These are phyloP conservation scores for Capsicum rhomboideum DNA, from an alignment of 257 asterid genomes.

Conservation along the genomic window DNA sequence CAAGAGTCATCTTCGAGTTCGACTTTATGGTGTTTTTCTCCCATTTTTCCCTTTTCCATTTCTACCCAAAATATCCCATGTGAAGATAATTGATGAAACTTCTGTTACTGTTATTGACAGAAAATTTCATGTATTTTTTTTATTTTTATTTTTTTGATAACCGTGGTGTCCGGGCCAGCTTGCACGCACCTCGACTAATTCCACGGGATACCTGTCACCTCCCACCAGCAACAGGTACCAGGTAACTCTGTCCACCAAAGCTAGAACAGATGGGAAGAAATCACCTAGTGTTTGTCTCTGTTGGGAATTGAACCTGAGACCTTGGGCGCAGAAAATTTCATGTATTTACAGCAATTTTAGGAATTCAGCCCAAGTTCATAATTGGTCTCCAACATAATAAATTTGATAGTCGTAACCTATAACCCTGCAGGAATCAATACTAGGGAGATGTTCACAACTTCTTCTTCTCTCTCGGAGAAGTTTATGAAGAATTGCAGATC, in stretches of 20 bases:
- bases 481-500: neutral
- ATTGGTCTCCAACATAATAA: neutral
- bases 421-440: neutral
- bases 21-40: neutral
- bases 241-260: too few relatives aligned
- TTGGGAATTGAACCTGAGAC: too few relatives aligned
- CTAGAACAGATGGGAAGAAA: too few relatives aligned
- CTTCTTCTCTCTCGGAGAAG: neutral
- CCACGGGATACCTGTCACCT: too few relatives aligned
- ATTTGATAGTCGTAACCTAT: neutral
- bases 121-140: neutral
- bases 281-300: too few relatives aligned
- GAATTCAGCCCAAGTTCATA: neutral
- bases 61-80: neutral
- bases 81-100: neutral
- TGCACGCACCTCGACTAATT: too few relatives aligned
- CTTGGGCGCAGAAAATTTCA: too few relatives aligned
- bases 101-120: neutral
- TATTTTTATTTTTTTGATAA: too few relatives aligned
- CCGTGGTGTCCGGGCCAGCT: too few relatives aligned
- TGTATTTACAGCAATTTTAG: too few relatives aligned
- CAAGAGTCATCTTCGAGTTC: neutral
- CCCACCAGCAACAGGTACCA: too few relatives aligned
- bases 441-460: neutral
- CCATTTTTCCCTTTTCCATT: neutral